Percentiles rank a stretch among this genome's conserved stretches.
Evolutionary conservation across 2,329 filamentous ascomycete species (phyloP).

Genomic region (Clarireedia hainanense): DNA sequence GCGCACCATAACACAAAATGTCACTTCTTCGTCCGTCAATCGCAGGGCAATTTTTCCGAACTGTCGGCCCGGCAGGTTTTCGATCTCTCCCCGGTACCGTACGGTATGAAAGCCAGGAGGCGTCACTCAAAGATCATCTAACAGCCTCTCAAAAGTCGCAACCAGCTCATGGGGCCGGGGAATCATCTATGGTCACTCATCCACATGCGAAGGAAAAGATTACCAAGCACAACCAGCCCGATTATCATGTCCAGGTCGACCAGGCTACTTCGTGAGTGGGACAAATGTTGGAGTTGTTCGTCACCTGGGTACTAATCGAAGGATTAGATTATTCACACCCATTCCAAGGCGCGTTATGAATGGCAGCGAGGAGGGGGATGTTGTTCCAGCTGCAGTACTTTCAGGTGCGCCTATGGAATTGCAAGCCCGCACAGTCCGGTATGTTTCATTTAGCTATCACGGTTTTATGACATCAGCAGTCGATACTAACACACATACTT

Average conservation of each 20-base stretch:
- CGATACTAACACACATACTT: constrained; percentile 9
- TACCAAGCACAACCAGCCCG: constrained; percentile 50
- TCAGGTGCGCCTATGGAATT: constrained; percentile 92
- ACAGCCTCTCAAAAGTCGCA: constrained; percentile 32
- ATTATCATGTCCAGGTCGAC: constrained; percentile 75
- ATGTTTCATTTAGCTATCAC: constrained; percentile 28
- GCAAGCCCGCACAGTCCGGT: constrained; percentile 91
- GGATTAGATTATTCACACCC: constrained; percentile 72
- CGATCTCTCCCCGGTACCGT: constrained; percentile 36
- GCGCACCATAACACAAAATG: constrained; percentile 40
- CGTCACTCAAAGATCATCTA: constrained; percentile 26
- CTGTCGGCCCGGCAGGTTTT: constrained; percentile 33
- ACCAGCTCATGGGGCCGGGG: constrained; percentile 36
- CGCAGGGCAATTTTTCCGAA: constrained; percentile 45
- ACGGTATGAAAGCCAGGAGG: constrained; percentile 45
- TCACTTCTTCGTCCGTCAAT: constrained; percentile 54
- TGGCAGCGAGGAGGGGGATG: constrained; percentile 71
- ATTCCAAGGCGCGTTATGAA: constrained; percentile 85
- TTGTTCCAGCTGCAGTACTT: constrained; percentile 73
- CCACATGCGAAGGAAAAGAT: constrained; percentile 12
- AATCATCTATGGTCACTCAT: constrained; percentile 12
- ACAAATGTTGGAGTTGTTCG: not conserved
- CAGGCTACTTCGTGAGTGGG: constrained; percentile 78
- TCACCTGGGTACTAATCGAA: constrained; percentile 3
- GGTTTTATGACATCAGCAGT: too few species aligned